Conservation (phyloP, 768 basidiomycete species). For the Suillus decipiens region DNA sequence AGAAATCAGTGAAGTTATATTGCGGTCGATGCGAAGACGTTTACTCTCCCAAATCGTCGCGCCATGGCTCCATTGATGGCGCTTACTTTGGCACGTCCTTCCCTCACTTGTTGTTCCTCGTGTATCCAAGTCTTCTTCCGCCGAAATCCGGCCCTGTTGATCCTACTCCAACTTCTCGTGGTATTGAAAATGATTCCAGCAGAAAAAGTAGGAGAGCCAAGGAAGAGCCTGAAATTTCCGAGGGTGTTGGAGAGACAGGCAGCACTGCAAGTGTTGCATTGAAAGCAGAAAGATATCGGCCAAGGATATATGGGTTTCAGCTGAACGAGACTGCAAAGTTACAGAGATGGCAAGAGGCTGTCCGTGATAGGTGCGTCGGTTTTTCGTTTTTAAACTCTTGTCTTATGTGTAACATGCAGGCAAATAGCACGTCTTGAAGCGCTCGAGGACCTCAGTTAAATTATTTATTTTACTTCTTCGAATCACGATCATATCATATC, state of each 20-base stretch:
- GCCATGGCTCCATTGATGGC: slow-evolving; percentile 97
- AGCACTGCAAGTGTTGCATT: slow-evolving; percentile 82
- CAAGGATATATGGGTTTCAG: slow-evolving; percentile 96
- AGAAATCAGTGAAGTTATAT: slow-evolving; percentile 98
- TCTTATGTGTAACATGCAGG: slow-evolving; percentile 26
- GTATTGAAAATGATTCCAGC: slow-evolving; percentile 29
- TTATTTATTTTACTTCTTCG: not conserved
- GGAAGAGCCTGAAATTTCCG: slow-evolving; percentile 52
- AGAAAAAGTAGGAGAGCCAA: slow-evolving; percentile 50
- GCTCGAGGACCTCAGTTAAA: slow-evolving; percentile 34
- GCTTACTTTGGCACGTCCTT: slow-evolving; percentile 99
- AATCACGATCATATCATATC: not conserved
- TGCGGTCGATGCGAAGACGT: slow-evolving; percentile 99
- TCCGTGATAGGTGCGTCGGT: slow-evolving; percentile 68
- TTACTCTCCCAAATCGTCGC: slow-evolving; percentile 95
- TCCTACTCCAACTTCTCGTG: slow-evolving; percentile 28
- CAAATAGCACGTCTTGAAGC: slow-evolving; percentile 55
- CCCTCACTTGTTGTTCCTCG: slow-evolving; percentile 95
- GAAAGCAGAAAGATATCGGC: slow-evolving; percentile 91
- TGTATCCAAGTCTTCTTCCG: slow-evolving; percentile 92
- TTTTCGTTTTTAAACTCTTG: not conserved
- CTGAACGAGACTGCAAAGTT: slow-evolving; percentile 91
- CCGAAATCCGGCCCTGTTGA: slow-evolving; percentile 66
- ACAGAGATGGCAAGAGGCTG: slow-evolving; percentile 95
- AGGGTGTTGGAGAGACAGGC: slow-evolving; percentile 62